These are phyloP conservation scores for Candida wancherniae DNA, from an alignment of 805 yeast genomes.

Conservation along the genomic window DNA sequence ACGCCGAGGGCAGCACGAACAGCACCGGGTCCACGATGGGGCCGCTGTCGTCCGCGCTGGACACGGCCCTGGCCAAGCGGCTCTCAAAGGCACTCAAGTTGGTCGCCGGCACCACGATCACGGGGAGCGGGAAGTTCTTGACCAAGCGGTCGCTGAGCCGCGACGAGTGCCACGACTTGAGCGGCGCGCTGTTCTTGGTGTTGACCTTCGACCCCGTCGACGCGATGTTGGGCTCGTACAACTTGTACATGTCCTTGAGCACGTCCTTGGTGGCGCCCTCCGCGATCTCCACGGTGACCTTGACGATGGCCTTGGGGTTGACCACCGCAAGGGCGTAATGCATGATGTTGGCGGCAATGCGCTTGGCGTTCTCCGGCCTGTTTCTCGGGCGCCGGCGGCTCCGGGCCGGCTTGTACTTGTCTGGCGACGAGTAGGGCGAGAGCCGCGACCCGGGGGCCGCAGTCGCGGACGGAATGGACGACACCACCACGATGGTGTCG, in stretches of 20 bases:
- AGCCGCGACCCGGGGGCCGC: constrained; percentile 7
- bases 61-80: constrained; percentile 33
- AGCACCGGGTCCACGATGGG: background rate
- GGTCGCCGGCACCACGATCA: constrained; percentile 60
- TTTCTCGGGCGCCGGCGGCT: constrained; percentile 34
- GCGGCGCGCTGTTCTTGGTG: constrained; percentile 40
- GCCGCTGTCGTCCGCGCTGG: constrained; percentile 1
- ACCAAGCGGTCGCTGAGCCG: constrained; percentile 62
- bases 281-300: constrained; percentile 56
- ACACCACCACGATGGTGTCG: constrained; percentile 60
- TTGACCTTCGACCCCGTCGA: constrained; percentile 53
- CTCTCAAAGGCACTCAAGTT: constrained; percentile 52
- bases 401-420: constrained; percentile 18
- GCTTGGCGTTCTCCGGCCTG: constrained; percentile 45
- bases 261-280: constrained; percentile 54
- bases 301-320: constrained; percentile 43
- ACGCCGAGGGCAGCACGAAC: background rate
- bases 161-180: constrained; percentile 56
- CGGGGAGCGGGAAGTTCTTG: constrained; percentile 59
- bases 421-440: constrained; percentile 16
- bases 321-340: constrained; percentile 45
- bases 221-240: constrained; percentile 59
- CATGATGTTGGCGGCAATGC: constrained; percentile 47
- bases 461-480: constrained; percentile 38
- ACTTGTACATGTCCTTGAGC: constrained; percentile 52